Percentiles rank a stretch among this genome's conserved stretches.
phyloP scores from a whole-genome alignment of 129 eudicot genomes.

The Mikania micrantha region DNA sequence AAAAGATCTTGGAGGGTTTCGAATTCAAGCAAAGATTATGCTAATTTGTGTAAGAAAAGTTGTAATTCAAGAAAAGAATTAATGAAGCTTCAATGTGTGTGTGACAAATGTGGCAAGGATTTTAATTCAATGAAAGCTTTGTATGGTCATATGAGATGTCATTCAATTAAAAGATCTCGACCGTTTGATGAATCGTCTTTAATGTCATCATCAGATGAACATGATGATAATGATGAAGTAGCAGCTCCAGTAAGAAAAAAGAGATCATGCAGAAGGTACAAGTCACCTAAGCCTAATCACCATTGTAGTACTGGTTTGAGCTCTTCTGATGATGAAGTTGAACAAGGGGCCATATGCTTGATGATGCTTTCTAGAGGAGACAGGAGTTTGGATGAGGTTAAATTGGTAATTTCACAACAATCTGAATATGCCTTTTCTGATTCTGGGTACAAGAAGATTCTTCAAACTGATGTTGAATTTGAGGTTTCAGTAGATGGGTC shows the following conservation, averaged over 20 bases:
- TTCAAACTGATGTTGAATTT: conserved; percentile 20
- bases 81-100: conserved; percentile 17
- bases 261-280: conserved; percentile 61
- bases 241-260: conserved; percentile 41
- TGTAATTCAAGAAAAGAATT: conserved; percentile 37
- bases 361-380: conserved; percentile 68
- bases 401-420: conserved; percentile 14
- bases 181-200: conserved; percentile 6
- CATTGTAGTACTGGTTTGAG: conserved; percentile 5
- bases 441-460: conserved; percentile 14
- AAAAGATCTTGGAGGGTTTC: conserved; percentile 70
- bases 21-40: conserved; percentile 9
- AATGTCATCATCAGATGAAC: conserved; percentile 20
- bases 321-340: conserved; percentile 35
- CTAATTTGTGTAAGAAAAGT: conserved; percentile 42
- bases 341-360: conserved; percentile 53
- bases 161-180: conserved; percentile 41
- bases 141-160: conserved; percentile 86
- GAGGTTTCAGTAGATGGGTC: conserved; percentile 35
- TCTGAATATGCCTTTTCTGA: conserved; percentile 24
- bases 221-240: conserved; percentile 22
- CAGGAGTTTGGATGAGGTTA: conserved; percentile 29
- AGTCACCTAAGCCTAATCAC: conserved; percentile 29
- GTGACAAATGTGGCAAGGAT: conserved; percentile 61
- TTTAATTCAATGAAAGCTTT: conserved; percentile 66